Evolutionary conservation across 2,329 filamentous ascomycete species (phyloP).

Genomic region (Fusarium burgessii): DNA sequence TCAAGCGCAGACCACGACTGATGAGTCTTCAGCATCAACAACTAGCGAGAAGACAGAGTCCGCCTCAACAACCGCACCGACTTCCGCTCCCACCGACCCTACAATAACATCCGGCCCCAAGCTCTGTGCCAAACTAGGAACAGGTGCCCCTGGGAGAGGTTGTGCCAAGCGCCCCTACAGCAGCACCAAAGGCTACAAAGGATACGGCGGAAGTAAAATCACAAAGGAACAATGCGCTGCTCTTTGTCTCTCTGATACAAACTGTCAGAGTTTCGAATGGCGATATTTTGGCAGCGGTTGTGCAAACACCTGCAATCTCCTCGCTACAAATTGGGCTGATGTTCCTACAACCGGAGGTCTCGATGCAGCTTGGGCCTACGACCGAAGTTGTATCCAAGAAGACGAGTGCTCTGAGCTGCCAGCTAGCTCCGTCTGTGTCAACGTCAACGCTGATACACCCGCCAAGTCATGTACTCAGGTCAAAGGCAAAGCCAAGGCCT

Average conservation of each 20-base stretch:
- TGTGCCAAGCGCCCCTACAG: conserved; percentile 37
- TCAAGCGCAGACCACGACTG: neutral
- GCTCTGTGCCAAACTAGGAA: conserved; percentile 28
- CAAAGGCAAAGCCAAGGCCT: conserved; percentile 31
- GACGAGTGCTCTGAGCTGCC: conserved; percentile 23
- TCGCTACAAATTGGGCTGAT: conserved; percentile 13
- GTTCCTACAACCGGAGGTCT: conserved; percentile 12
- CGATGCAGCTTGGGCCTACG: conserved; percentile 32
- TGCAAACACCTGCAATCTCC: conserved; percentile 29
- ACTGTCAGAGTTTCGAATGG: conserved; percentile 41
- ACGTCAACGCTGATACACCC: conserved; percentile 34
- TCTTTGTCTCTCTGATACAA: conserved; percentile 29
- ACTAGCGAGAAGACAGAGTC: neutral
- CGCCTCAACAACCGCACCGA: neutral
- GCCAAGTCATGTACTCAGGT: conserved; percentile 23
- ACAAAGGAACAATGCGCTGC: conserved; percentile 35
- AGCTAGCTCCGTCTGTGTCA: conserved; percentile 26
- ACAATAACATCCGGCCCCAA: conserved; percentile 13
- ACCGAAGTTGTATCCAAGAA: conserved; percentile 33
- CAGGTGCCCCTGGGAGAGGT: conserved; percentile 24
- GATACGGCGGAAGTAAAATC: conserved; percentile 24
- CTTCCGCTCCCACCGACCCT: neutral
- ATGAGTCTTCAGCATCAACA: neutral
- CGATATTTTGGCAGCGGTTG: conserved; percentile 25
- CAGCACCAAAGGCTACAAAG: conserved; percentile 33